These are phyloP conservation scores for Ananas comosus DNA, from an alignment of 176 grass and related monocot genomes.

Conservation along the genomic window DNA sequence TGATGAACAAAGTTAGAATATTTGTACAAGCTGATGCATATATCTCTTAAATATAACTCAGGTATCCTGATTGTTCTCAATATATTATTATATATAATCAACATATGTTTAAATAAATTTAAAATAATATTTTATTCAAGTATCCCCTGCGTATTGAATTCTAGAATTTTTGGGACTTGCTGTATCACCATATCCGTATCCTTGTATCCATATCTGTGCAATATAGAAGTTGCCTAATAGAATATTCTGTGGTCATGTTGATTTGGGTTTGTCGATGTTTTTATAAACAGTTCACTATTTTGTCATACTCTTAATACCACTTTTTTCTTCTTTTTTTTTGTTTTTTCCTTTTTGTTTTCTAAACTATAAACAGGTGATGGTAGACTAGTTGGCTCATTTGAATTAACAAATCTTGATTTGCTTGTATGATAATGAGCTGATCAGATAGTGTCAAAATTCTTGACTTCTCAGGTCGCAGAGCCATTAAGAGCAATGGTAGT, in stretches of 20 bases:
- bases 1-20: too few relatives aligned
- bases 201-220: too few relatives aligned
- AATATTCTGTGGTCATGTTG: neutral
- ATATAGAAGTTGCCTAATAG: neutral
- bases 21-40: too few relatives aligned
- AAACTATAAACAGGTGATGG: neutral
- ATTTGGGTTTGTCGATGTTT: neutral
- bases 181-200: too few relatives aligned
- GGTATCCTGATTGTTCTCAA: too few relatives aligned
- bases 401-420: neutral
- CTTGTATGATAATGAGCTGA: neutral
- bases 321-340: neutral
- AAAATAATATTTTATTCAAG: too few relatives aligned
- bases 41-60: too few relatives aligned
- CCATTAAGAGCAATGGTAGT: slow-evolving; percentile 94
- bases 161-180: too few relatives aligned
- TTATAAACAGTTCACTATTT: neutral
- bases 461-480: slow-evolving; percentile 86
- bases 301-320: neutral
- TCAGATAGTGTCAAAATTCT: neutral
- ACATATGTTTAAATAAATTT: too few relatives aligned
- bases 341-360: neutral
- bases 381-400: neutral
- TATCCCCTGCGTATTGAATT: too few relatives aligned
- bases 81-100: too few relatives aligned